Evolutionary conservation across 331 rosid species (phyloP), one percentile per base, ranked within the genome.

Genomic region (Arachis monticola): DNA sequence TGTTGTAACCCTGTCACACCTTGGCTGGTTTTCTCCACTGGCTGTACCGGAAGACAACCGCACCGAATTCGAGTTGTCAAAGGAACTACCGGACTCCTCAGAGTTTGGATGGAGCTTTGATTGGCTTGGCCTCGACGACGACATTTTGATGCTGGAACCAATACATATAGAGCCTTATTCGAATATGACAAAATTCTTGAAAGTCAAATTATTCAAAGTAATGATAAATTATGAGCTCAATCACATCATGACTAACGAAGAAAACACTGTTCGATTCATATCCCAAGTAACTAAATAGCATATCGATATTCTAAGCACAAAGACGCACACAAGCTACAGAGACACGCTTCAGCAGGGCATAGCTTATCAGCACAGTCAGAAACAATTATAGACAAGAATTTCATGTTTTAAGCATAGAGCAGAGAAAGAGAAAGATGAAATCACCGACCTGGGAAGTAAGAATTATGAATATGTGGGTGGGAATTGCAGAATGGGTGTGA

Each of bases 21-120:
- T 83, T 31, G 96, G 86, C 55, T 82, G 88, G 52, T 53, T 85
- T 44, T 88, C 87, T 8, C 78, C 80, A 64, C 76, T 74, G 27
- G 57, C 81, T 27, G 88, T 64, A 44, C 84, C 69, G 9, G 88
- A 47, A 14, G 89, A 65, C 7, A 69, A 70, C 8, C 86, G 84
- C 72, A 92, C 93, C 8, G 97, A 92, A 69, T 74, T 90, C 44
- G 93, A 86, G 92, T 92, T 90, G 85, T 92, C 90, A 51, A 92
- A 92, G 64, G 92, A 92, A 74, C 83, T 78, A n/a, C 97, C 92
- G 0, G 93, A 82, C 70, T 79, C 93, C 88, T 89, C 97, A 75
- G 85, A 92, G 65, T 79, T 82, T 47, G 97, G 91, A 57, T 90
- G 92, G 40, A 90, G 86, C 79, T 90, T 90, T 59, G 96, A 86